Percentiles rank a stretch among this genome's conserved stretches.
These are phyloP conservation scores for Boeremia exigua DNA, from an alignment of 2,329 filamentous ascomycete genomes.

Conservation along the genomic window DNA sequence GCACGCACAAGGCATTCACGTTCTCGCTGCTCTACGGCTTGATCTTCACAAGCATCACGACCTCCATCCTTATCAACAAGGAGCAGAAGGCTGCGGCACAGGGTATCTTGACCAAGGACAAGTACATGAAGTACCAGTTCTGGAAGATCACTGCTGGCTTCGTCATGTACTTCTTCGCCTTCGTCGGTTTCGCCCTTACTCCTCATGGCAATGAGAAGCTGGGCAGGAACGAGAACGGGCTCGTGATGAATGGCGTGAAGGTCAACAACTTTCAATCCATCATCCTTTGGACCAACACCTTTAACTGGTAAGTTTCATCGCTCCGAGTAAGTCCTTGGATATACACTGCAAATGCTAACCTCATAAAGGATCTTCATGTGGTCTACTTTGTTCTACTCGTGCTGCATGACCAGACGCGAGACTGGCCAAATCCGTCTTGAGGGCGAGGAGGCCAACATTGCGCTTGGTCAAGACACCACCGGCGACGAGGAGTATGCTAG, in stretches of 20 bases:
- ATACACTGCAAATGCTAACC: conserved; percentile 3
- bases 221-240: conserved; percentile 13
- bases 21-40: conserved; percentile 32
- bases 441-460: conserved; percentile 29
- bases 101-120: conserved; percentile 27
- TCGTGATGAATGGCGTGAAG: conserved; percentile 29
- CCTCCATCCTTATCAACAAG: conserved; percentile 25
- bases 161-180: conserved; percentile 27
- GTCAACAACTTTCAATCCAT: conserved; percentile 26
- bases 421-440: conserved; percentile 30
- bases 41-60: conserved; percentile 28
- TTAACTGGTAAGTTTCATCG: conserved; percentile 31
- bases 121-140: conserved; percentile 32
- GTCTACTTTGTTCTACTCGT: conserved; percentile 35
- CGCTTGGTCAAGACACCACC: conserved; percentile 16
- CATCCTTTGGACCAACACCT: conserved; percentile 30
- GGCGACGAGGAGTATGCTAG: conserved; percentile 28
- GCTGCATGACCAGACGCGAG: conserved; percentile 31
- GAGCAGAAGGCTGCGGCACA: conserved; percentile 26
- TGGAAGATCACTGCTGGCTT: conserved; percentile 29
- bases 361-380: conserved; percentile 31
- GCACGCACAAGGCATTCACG: conserved; percentile 28
- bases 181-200: conserved; percentile 18
- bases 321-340: neutral
- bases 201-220: conserved; percentile 10